Base-by-base conservation (phyloP, 2,329 filamentous ascomycete species). In the Arthrinium phaeospermum region DNA sequence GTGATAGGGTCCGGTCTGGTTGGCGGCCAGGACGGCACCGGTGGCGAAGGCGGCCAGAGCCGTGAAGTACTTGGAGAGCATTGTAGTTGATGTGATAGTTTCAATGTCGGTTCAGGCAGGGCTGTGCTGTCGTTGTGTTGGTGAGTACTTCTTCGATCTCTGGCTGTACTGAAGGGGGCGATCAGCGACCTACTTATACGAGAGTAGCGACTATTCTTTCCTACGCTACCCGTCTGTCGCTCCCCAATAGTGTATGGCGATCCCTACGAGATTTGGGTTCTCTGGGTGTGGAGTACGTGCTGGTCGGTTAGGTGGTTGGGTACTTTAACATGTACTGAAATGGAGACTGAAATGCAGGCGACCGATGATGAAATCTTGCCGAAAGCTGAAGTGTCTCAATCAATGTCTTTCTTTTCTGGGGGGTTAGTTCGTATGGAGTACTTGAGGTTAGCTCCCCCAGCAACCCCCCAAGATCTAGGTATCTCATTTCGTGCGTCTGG, bases 1-100 rank as follows among this genome's bases (percentile, higher is more conserved):
- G 12, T 70, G 74, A 24, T 71, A 76, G 12, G 77, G 77, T 0
- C 76, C 77, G 12, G 77, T 77, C 16, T 68, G 70, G 71, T 77
- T 78, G 27, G 61, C 69, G 44, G 74, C 75, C 12, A 72, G 46
- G 34, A 71, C 74, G 16, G 73, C 68, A n/a, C 57, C 30, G 5
- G 76, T 69, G 70, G 71, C 76, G 30, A 75, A 71, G 14, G 74
- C 71, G 24, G 75, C 73, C 27, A 75, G 37, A 41, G 71, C 69
- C 34, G 73, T 46, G 24, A 71, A 45, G n/a, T 68, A 4, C 1
- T 22, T 47, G 41, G 30, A 68, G 41, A 68, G 14, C 67, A 68
- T 68, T 7, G n/a, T 68, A n/a, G 14, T 44, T 27, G 61, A 30
- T 14, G 37, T 67, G 7, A 4, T 24, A n/a, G 7, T 46, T 10